A percentile compares a stretch with the other conserved stretches of the same genome.
Evolutionary conservation across 73 alveolate species (phyloP).

Genomic region (Tetrahymena borealis): DNA sequence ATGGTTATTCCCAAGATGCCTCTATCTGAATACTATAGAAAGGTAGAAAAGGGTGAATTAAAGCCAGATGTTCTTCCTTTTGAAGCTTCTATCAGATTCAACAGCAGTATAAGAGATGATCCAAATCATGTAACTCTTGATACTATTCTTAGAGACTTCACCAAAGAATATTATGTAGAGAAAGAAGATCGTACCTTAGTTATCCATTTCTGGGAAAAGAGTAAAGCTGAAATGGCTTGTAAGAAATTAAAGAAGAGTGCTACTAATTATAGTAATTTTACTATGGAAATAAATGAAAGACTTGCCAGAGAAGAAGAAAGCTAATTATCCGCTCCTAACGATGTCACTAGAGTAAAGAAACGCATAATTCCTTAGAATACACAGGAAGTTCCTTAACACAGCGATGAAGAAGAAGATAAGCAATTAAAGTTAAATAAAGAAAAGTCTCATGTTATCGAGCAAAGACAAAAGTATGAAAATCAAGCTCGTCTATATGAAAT

Average conservation of each 20-base stretch:
- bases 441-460: not conserved
- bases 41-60: slow-evolving; percentile 28
- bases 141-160: slow-evolving; percentile 5
- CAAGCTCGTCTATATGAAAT: slow-evolving; percentile 10
- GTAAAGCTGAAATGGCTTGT: slow-evolving; percentile 23
- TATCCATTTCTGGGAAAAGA: slow-evolving; percentile 34
- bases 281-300: slow-evolving; percentile 20
- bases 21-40: slow-evolving; percentile 33
- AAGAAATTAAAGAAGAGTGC: slow-evolving; percentile 21
- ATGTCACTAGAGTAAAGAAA: not conserved
- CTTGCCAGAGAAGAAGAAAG: slow-evolving; percentile 25
- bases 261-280: slow-evolving; percentile 10
- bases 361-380: not conserved
- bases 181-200: slow-evolving; percentile 6
- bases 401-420: slow-evolving; percentile 10
- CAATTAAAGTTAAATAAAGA: not conserved
- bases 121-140: slow-evolving; percentile 1
- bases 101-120: not conserved
- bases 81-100: slow-evolving; percentile 3
- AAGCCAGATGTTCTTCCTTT: slow-evolving; percentile 35
- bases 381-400: not conserved
- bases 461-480: not conserved
- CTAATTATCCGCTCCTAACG: not conserved
- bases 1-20: slow-evolving; percentile 22
- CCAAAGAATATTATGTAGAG: slow-evolving; percentile 18